Evolutionary conservation across 345 rosid genomes (phyloP).

Genomic region (Acer yangbiense): DNA sequence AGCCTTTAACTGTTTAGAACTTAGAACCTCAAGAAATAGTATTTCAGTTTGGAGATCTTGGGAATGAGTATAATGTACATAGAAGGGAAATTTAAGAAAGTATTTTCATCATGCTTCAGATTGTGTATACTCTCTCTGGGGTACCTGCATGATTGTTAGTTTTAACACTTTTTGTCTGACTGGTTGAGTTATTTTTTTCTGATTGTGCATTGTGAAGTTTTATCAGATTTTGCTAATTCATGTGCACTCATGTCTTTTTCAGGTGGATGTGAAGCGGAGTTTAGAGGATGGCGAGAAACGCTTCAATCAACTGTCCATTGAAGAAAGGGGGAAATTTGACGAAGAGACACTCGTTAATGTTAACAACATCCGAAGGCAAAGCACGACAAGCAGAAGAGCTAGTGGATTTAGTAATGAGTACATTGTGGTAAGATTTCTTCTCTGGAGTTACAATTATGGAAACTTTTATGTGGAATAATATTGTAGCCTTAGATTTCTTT

Average conservation of each 20-base stretch:
- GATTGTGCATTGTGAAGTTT: background rate
- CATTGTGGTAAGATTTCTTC: constrained; percentile 68
- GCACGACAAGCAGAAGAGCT: constrained; percentile 52
- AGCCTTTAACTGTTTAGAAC: background rate
- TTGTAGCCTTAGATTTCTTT: background rate
- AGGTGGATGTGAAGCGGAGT: constrained; percentile 80
- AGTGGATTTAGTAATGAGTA: constrained; percentile 81
- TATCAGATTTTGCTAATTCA: background rate
- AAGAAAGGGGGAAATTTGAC: constrained; percentile 93
- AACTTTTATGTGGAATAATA: background rate
- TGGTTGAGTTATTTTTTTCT: background rate
- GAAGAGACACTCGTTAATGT: constrained; percentile 96
- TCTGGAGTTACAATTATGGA: constrained; percentile 4
- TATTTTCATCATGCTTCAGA: background rate
- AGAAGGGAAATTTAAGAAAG: background rate
- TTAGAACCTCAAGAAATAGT: background rate
- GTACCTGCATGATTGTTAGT: background rate
- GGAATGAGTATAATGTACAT: background rate
- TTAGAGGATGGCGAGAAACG: constrained; percentile 84
- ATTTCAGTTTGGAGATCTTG: constrained; percentile 8
- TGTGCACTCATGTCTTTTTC: constrained; percentile 12
- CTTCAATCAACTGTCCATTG: constrained; percentile 90
- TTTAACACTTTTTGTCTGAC: background rate
- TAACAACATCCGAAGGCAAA: constrained; percentile 70
- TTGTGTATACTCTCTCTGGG: constrained; percentile 1